Evolutionary conservation across 305 asterid genomes (phyloP).

Genomic region (Withania somnifera): DNA sequence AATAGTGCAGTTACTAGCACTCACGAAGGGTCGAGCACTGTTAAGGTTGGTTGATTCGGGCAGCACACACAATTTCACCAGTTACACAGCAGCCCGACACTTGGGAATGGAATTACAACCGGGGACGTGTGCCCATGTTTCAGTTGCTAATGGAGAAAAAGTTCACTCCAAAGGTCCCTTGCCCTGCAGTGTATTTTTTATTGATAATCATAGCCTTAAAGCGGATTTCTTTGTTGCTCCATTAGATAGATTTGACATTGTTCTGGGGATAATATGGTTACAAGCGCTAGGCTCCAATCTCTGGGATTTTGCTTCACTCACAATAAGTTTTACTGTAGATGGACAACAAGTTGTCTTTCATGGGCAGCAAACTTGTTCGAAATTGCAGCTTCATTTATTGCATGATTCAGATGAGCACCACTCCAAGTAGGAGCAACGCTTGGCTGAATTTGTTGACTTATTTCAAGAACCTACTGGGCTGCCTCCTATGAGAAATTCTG

Average conservation of each 20-base stretch:
- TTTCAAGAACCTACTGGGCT: neutral
- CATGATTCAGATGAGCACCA: neutral
- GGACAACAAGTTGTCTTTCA: neutral
- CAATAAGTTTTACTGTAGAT: neutral
- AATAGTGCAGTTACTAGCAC: too few species aligned
- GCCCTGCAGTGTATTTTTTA: too few species aligned
- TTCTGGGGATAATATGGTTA: neutral
- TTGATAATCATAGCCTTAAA: too few species aligned
- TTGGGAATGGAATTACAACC: too few species aligned
- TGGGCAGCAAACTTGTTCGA: neutral
- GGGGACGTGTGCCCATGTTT: too few species aligned
- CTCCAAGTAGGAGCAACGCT: neutral
- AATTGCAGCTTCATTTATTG: neutral
- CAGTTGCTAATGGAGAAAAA: too few species aligned
- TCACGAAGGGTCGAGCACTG: too few species aligned
- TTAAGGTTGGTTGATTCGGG: neutral
- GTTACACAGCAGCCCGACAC: too few species aligned
- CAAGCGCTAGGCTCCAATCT: neutral
- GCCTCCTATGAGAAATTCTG: neutral
- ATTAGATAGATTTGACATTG: neutral
- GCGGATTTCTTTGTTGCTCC: too few species aligned
- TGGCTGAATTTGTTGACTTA: neutral
- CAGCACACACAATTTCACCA: neutral
- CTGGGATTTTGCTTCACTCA: neutral
- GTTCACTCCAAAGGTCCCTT: too few species aligned